phyloP scores from a whole-genome alignment of 768 basidiomycete genomes.

The Leucosporidium yakuticum region DNA sequence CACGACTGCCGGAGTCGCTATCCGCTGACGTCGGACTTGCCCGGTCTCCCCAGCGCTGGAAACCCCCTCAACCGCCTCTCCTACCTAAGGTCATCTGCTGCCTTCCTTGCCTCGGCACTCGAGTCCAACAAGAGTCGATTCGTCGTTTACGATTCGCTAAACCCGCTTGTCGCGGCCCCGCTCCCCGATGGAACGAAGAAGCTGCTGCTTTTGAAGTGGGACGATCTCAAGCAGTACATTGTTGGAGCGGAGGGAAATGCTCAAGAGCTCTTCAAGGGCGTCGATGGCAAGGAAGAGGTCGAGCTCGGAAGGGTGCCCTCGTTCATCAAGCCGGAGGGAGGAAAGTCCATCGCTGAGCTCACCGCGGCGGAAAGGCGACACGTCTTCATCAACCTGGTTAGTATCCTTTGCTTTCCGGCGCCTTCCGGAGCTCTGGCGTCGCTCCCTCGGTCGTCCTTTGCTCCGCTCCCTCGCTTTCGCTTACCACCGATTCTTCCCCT shows the following conservation, averaged over 20 bases:
- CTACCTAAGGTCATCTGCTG: constrained; percentile 61
- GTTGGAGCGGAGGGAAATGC: constrained; percentile 50
- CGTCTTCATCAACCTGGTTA: constrained; percentile 23
- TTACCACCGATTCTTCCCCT: background rate
- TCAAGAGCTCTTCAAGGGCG: constrained; percentile 55
- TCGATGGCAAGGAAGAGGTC: constrained; percentile 67
- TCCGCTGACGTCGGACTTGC: background rate
- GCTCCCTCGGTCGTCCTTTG: too few species aligned
- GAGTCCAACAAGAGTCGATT: constrained; percentile 60
- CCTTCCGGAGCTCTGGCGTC: background rate
- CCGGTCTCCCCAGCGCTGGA: constrained; percentile 13
- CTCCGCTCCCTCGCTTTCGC: background rate
- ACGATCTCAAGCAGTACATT: constrained; percentile 51
- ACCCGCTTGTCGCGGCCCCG: constrained; percentile 53
- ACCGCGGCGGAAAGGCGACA: constrained; percentile 9
- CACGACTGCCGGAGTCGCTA: background rate
- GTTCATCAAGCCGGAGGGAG: constrained; percentile 16
- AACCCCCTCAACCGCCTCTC: constrained; percentile 45
- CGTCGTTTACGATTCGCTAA: constrained; percentile 60
- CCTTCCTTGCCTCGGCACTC: constrained; percentile 69
- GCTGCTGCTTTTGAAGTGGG: constrained; percentile 42
- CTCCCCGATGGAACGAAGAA: constrained; percentile 36
- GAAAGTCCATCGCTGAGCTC: constrained; percentile 10
- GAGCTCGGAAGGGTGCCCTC: constrained; percentile 44
- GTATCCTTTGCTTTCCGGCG: background rate